A percentile compares a stretch with the other conserved stretches of the same genome.
These are phyloP conservation scores for Luvunga scandens DNA, from an alignment of 345 rosid genomes.

Conservation along the genomic window DNA sequence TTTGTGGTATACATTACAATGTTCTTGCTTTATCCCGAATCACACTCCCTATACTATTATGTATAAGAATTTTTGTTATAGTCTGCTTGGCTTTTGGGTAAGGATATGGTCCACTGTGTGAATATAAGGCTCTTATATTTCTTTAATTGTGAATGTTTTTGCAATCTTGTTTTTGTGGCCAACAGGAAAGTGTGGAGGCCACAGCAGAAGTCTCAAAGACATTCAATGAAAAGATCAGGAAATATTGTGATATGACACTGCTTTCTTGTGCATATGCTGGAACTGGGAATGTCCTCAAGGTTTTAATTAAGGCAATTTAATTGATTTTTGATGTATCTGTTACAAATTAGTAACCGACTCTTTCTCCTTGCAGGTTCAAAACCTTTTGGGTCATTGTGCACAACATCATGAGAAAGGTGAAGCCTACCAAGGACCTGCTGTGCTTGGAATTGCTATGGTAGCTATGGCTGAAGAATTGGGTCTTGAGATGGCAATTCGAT, in stretches of 20 bases:
- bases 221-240: slow-evolving; percentile 85
- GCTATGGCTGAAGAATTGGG: slow-evolving; percentile 99
- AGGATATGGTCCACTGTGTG: neutral
- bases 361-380: slow-evolving; percentile 62
- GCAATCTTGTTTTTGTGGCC: slow-evolving; percentile 13
- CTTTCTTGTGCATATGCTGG: slow-evolving; percentile 98
- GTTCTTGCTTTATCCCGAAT: neutral
- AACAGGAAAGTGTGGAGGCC: slow-evolving; percentile 89
- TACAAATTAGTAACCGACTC: slow-evolving; percentile 21
- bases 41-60: neutral
- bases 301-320: slow-evolving; percentile 25
- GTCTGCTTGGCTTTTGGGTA: neutral
- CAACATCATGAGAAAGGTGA: slow-evolving; percentile 88
- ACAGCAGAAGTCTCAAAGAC: slow-evolving; percentile 95
- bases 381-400: slow-evolving; percentile 84
- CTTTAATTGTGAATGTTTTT: slow-evolving; percentile 17
- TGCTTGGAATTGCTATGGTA: slow-evolving; percentile 97
- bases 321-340: slow-evolving; percentile 6
- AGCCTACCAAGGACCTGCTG: slow-evolving; percentile 90
- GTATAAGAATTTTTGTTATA: neutral
- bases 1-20: neutral
- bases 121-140: neutral
- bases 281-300: slow-evolving; percentile 98
- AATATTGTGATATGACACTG: slow-evolving; percentile 85
- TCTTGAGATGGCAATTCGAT: slow-evolving; percentile 92